These are phyloP conservation scores for Penicillium egyptiacum DNA, from an alignment of 495 filamentous ascomycete genomes.

Conservation along the genomic window DNA sequence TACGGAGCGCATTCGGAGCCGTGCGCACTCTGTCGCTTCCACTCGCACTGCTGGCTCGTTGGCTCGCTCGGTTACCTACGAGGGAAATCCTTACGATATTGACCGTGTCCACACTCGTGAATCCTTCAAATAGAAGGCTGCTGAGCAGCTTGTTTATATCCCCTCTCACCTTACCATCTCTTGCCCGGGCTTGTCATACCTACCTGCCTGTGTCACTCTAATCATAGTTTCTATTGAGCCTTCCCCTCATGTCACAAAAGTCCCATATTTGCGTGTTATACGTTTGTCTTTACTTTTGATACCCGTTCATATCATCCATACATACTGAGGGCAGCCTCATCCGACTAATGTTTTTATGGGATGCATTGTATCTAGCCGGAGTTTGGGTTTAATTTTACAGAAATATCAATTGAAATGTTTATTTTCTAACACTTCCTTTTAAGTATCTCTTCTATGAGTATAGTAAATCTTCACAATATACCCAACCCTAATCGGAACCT, in stretches of 20 bases:
- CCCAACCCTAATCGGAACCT: constrained; percentile 1
- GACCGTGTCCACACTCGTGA: constrained; percentile 49
- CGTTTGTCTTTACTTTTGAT: constrained; percentile 6
- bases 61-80: constrained; percentile 35
- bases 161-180: not conserved
- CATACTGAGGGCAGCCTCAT: not conserved
- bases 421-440: not conserved
- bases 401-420: not conserved
- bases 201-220: constrained; percentile 3
- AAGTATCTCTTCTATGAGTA: not conserved
- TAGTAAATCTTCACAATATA: not conserved
- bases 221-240: constrained; percentile 14
- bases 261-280: not conserved
- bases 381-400: constrained; percentile 2
- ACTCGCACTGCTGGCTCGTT: constrained; percentile 30
- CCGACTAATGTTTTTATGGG: constrained; percentile 11
- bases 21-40: constrained; percentile 34
- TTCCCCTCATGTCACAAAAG: not conserved
- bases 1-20: constrained; percentile 34
- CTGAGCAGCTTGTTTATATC: constrained; percentile 4
- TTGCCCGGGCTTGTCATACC: not conserved
- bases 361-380: constrained; percentile 9
- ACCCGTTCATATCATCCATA: constrained; percentile 7
- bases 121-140: constrained; percentile 35
- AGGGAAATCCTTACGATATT: constrained; percentile 47